Percentiles rank a stretch among this genome's conserved stretches.
These are phyloP conservation scores for Aspergillus avenaceus DNA, from an alignment of 495 filamentous ascomycete genomes.

Conservation along the genomic window DNA sequence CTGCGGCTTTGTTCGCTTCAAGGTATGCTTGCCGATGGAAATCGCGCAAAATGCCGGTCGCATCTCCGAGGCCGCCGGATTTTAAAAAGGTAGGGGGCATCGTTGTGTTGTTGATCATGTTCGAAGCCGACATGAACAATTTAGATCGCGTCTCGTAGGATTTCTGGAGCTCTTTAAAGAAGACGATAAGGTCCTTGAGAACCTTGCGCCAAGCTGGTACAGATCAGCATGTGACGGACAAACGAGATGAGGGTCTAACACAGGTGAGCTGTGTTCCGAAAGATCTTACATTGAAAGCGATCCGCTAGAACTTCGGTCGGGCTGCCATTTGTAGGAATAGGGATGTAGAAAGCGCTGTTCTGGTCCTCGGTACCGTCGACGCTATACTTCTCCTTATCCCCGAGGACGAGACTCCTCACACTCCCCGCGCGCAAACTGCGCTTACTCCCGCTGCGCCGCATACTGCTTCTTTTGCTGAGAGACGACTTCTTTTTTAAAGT, in stretches of 20 bases:
- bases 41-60: conserved; percentile 70
- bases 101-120: conserved; percentile 74
- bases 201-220: conserved; percentile 85
- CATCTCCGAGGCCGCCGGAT: conserved; percentile 80
- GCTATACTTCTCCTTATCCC: conserved; percentile 51
- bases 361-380: conserved; percentile 60
- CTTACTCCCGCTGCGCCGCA: conserved; percentile 76
- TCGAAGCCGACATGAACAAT: conserved; percentile 74
- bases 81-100: conserved; percentile 68
- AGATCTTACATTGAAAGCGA: conserved; percentile 75
- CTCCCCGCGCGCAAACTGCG: conserved; percentile 75
- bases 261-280: not conserved
- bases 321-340: conserved; percentile 79
- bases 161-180: conserved; percentile 88
- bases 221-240: conserved; percentile 11
- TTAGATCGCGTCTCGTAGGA: conserved; percentile 87
- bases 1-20: conserved; percentile 83
- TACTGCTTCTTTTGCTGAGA: conserved; percentile 63
- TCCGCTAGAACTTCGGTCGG: conserved; percentile 88
- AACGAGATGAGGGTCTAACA: not conserved
- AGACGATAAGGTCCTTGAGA: conserved; percentile 89
- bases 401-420: conserved; percentile 68
- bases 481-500: conserved; percentile 87
- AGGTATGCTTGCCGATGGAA: conserved; percentile 78
- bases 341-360: conserved; percentile 83